A percentile compares a stretch with the other conserved stretches of the same genome.
phyloP scores from a whole-genome alignment of 805 yeast species.

The Komagataella ulmi region DNA sequence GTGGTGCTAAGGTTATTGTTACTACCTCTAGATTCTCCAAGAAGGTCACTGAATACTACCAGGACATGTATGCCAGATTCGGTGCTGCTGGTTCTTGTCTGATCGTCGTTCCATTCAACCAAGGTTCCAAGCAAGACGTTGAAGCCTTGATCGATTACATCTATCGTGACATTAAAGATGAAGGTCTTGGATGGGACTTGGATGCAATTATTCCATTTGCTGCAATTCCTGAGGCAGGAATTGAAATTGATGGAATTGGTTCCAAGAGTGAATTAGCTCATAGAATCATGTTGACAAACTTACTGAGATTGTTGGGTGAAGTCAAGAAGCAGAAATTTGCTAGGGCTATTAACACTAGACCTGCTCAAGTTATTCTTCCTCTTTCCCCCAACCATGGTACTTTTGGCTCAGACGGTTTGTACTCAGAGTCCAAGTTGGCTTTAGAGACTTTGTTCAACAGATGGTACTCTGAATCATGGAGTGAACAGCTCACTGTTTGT shows the following conservation, averaged over 20 bases:
- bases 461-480: conserved; percentile 98
- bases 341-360: conserved; percentile 79
- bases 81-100: conserved; percentile 90
- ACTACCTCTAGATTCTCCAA: conserved; percentile 94
- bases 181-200: conserved; percentile 96
- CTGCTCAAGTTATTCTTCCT: conserved; percentile 95
- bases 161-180: conserved; percentile 69
- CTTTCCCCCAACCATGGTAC: conserved; percentile 98
- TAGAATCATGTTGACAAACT: conserved; percentile 94
- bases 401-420: conserved; percentile 95
- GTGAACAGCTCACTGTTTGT: conserved; percentile 82
- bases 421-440: conserved; percentile 93
- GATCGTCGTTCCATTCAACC: conserved; percentile 97
- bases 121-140: conserved; percentile 92
- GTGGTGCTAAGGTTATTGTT: conserved; percentile 96
- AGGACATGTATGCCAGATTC: conserved; percentile 78
- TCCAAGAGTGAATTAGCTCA: conserved; percentile 97
- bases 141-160: conserved; percentile 75
- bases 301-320: conserved; percentile 83
- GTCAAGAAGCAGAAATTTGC: conserved; percentile 75
- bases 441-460: conserved; percentile 95
- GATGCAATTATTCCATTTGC: conserved; percentile 96
- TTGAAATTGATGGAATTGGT: conserved; percentile 84
- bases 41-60: conserved; percentile 91
- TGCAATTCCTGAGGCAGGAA: conserved; percentile 98